Percentiles rank a stretch among this genome's conserved stretches.
These are phyloP conservation scores for Beauveria australis DNA, from an alignment of 2,329 filamentous ascomycete species.

Conservation along the genomic window DNA sequence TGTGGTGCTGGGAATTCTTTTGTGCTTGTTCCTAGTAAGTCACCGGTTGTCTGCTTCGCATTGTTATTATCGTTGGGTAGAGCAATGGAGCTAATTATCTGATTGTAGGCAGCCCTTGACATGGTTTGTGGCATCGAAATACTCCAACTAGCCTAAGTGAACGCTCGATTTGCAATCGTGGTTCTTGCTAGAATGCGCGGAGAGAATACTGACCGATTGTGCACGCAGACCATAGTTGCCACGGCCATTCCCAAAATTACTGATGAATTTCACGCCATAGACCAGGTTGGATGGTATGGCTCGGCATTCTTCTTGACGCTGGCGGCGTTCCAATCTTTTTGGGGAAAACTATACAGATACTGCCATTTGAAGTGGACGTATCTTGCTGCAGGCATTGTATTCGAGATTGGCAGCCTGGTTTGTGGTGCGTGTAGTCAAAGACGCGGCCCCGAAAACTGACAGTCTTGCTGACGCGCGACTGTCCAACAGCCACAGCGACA, in stretches of 20 bases:
- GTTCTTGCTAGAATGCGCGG: not conserved
- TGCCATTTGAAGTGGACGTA: conserved; percentile 32
- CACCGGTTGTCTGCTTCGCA: not conserved
- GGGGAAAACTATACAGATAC: conserved; percentile 25
- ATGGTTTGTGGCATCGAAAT: not conserved
- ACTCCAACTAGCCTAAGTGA: no score
- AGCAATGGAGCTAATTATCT: not conserved
- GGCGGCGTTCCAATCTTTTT: conserved; percentile 17
- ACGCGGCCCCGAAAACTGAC: no score
- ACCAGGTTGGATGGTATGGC: conserved; percentile 41
- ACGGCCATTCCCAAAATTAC: conserved; percentile 37
- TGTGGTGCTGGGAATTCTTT: not conserved
- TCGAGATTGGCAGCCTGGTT: conserved; percentile 35
- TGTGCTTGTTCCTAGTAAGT: not conserved
- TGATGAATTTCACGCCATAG: conserved; percentile 27
- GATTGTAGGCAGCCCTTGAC: not conserved
- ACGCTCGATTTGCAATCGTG: not conserved
- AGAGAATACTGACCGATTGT: not conserved
- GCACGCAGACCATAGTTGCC: conserved; percentile 31
- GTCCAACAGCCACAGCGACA: conserved; percentile 24
- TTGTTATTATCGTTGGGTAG: not conserved
- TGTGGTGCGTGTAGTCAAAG: conserved; percentile 18
- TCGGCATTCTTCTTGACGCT: conserved; percentile 30
- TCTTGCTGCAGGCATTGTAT: conserved; percentile 27
- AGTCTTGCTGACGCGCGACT: not conserved